Evolutionary conservation across 306 rosid species (phyloP).

Genomic region (Quercus parvula): DNA sequence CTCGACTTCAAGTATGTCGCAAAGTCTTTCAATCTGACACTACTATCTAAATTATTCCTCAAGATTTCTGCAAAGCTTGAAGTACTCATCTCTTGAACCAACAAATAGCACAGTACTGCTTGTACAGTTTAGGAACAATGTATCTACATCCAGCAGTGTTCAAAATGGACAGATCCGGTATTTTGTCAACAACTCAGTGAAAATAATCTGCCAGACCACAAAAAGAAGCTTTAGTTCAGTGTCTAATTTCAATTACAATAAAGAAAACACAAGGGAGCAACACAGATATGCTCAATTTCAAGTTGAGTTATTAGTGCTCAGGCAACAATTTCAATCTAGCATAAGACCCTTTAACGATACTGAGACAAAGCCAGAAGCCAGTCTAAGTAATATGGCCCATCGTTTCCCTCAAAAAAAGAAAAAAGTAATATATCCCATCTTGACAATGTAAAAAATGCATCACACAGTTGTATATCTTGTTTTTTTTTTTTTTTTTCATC

Average conservation of each 20-base stretch:
- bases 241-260: background rate
- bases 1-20: conserved; percentile 70
- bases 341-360: too few relatives aligned
- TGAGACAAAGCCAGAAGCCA: too few relatives aligned
- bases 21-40: conserved; percentile 42
- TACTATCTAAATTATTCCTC: conserved; percentile 41
- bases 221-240: conserved; percentile 6
- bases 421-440: too few relatives aligned
- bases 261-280: background rate
- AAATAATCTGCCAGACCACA: conserved; percentile 38
- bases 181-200: conserved; percentile 54
- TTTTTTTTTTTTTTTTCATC: too few relatives aligned
- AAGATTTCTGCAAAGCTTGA: conserved; percentile 46
- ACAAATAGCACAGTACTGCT: conserved; percentile 42
- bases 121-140: conserved; percentile 71
- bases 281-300: too few relatives aligned
- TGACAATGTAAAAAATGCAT: too few relatives aligned
- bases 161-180: conserved; percentile 52
- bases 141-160: conserved; percentile 70
- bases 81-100: conserved; percentile 60
- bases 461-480: too few relatives aligned
- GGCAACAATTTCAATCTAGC: background rate
- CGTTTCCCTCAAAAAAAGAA: too few relatives aligned
- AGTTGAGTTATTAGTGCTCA: background rate
- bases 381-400: too few relatives aligned